Base-by-base conservation (phyloP, 331 rosid species). In the Spiraea crenata region DNA sequence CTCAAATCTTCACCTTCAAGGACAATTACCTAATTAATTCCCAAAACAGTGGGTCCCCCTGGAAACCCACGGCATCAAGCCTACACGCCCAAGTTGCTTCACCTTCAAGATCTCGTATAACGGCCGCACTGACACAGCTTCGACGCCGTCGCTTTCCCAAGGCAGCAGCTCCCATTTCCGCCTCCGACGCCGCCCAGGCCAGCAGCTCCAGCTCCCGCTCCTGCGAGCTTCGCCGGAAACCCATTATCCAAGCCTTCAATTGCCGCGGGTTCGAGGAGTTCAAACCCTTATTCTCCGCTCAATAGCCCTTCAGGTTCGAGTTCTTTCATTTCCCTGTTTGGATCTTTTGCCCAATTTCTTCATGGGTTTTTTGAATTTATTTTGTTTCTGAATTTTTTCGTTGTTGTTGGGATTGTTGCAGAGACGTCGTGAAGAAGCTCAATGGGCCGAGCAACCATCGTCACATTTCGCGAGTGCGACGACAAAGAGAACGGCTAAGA, bases 401-500 rank as follows among this genome's bases (percentile, higher is more conserved):
- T 63, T 9, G 17, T 2, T 60, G 20, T 70, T 60, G 6, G n/a
- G n/a, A 40, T 65, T 16, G 57, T n/a, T 76, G 77, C 72, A 90
- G 98, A 90, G 66, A 54, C 77, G 79, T 82, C 71, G 1, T 69
- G 86, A 73, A 81, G 85, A 73, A 82, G 74, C 65, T 82, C 92
- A 6, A 34, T 69, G 16, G 40, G 82, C 34, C 77, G 75, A 48
- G 91, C 84, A 47, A 68, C 57, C 54, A 41, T 55, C 5, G 78
- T 71, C 19, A 70, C 76, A 63, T 69, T 70, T 20, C 60, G 77
- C 1, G 85, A 85, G 17, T n/a, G 31, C 1, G 90, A 77, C 65
- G 91, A 92, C 72, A 92, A 92, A 82, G 98, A 92, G 69, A 92
- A 92, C 47, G 86, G 67, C 9, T 90, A 87, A 71, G 91, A 85